Evolutionary conservation across 2,329 filamentous ascomycete genomes (phyloP).

Genomic region (Talaromyces sp.): DNA sequence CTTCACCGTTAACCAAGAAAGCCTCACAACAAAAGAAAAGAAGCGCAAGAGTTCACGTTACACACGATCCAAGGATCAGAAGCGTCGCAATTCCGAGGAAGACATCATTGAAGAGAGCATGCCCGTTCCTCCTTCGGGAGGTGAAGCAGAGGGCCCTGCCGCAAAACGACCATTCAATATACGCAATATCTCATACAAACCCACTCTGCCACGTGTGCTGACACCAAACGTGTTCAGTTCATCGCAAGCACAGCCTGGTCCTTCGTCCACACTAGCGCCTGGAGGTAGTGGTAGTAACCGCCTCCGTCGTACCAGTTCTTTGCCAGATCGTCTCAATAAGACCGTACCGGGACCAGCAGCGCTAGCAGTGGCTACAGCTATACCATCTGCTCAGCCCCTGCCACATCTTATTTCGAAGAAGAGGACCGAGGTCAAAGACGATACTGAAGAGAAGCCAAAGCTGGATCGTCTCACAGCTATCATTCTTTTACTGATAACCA

Average conservation of each 20-base stretch:
- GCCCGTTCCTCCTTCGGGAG: conserved; percentile 1
- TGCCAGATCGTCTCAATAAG: conserved; percentile 63
- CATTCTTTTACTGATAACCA: conserved; percentile 60
- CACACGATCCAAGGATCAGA: conserved; percentile 32
- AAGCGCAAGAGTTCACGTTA: conserved; percentile 22
- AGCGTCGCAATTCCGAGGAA: conserved; percentile 12
- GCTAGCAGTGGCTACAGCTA: conserved; percentile 15
- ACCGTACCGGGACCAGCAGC: conserved; percentile 14
- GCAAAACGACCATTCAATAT: conserved; percentile 53
- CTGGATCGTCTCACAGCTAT: conserved; percentile 49
- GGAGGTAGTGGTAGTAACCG: conserved; percentile 35
- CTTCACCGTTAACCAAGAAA: conserved; percentile 36
- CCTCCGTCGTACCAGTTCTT: conserved; percentile 70
- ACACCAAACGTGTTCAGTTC: conserved; percentile 65
- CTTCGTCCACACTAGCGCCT: conserved; percentile 13
- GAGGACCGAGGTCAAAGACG: conserved; percentile 46
- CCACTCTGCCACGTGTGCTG: conserved; percentile 61
- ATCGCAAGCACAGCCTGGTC: conserved; percentile 17
- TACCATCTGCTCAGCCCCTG: conserved; percentile 24
- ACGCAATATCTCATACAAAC: conserved; percentile 59
- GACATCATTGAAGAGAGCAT: conserved; percentile 14
- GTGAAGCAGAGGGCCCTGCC: neutral
- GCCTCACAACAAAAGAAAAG: conserved; percentile 14
- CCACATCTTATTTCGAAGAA: conserved; percentile 23
- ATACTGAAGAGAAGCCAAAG: conserved; percentile 27